Evolutionary conservation across 768 basidiomycete species (phyloP), one percentile per base, ranked within the genome.

Genomic region (Xanthoconium stramineum): DNA sequence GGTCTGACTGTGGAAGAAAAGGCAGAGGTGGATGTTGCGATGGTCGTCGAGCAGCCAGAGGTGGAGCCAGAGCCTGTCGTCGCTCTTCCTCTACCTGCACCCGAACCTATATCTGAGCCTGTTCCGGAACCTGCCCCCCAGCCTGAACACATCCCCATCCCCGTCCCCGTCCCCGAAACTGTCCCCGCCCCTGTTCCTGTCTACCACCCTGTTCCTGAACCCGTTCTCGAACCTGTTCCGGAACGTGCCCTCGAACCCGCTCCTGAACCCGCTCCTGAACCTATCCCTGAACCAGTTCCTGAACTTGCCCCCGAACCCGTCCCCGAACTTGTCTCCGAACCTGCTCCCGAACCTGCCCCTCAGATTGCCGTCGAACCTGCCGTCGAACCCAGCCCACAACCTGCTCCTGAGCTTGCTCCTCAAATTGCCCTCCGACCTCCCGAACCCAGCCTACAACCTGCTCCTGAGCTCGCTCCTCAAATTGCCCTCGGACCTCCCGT

Each of bases 1-100:
- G 70, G 59, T 19, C 48, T 65, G 42, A 47, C 50, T 33, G 47
- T 12, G 1, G 65, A 69, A 51, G 60, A 62, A 50, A 59, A 62
- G 49, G 46, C 30, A 24, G 61, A 62, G 11, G 35, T 56, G 38
- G 65, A 62, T 19, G 50, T 57, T 35, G 19, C 54, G 36, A 66
- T 65, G 59, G 24, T 49, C 11, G 39, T 68, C 17, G 61, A 62
- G 5, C 51, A 30, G 32, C 50, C 48, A 8, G 65, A 61, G 50
- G 24, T 33, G 33, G 33, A 33, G 33, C 33, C 1, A 19, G 56
- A 57, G 24, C 58, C 39, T 13, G 17, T 14, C 35, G 19, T 33
- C 15, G 39, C 24, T 7, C 15, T 20, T 53, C 36, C 30, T 5
- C 2, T 50, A 10, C 55, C 47, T 20, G 29, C 36, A 11, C 36